Percentiles rank a stretch among this genome's conserved stretches.
Evolutionary conservation across 805 yeast genomes (phyloP).

Genomic region (Myxozyma udenii): DNA sequence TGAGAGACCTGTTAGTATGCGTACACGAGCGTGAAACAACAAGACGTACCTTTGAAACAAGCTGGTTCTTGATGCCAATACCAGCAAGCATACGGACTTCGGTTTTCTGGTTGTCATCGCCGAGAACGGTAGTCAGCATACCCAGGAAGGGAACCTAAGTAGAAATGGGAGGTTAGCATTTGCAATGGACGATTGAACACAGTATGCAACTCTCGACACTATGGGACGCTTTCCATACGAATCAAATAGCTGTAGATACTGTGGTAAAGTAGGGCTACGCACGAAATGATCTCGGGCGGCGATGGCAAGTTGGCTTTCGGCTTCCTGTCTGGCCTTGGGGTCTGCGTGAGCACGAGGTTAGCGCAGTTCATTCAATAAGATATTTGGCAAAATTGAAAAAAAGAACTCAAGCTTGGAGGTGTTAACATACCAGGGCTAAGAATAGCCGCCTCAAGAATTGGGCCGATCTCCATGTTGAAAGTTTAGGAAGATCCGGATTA

Average conservation of each 20-base stretch:
- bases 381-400: neutral
- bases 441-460: constrained; percentile 75
- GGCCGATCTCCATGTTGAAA: constrained; percentile 56
- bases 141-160: constrained; percentile 54
- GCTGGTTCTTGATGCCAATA: constrained; percentile 78
- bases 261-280: constrained; percentile 3
- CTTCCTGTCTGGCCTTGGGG: constrained; percentile 63
- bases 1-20: neutral
- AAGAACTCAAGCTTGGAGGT: neutral
- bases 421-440: constrained; percentile 49
- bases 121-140: constrained; percentile 66
- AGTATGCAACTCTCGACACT: neutral
- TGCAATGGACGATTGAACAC: neutral
- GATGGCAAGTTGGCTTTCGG: constrained; percentile 70
- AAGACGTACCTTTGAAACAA: constrained; percentile 59
- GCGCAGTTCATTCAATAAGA: no score
- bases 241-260: neutral
- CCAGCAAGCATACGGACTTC: constrained; percentile 94
- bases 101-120: constrained; percentile 57
- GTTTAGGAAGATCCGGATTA: neutral
- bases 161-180: neutral
- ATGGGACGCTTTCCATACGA: no score
- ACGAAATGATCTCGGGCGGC: constrained; percentile 75
- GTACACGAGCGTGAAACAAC: neutral
- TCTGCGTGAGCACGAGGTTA: constrained; percentile 36